Conservation (phyloP, 441 rosid genomes). For the Macaranga tanarius region DNA sequence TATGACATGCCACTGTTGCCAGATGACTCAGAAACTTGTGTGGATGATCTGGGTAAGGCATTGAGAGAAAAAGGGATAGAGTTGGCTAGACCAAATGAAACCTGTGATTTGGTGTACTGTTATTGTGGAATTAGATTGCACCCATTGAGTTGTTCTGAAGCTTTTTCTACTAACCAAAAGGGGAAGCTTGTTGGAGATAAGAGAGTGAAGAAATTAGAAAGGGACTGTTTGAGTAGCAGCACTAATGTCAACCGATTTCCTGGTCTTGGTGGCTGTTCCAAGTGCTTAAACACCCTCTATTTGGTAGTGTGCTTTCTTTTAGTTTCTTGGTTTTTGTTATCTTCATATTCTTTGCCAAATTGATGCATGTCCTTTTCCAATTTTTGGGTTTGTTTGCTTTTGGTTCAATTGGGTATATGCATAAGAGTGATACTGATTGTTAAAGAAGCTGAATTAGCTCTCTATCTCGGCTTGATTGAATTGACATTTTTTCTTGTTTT, state of each 20-base stretch:
- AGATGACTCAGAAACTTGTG: constrained; percentile 91
- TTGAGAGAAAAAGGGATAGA: constrained; percentile 63
- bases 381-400: background rate
- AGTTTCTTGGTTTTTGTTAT: background rate
- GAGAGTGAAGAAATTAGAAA: constrained; percentile 64
- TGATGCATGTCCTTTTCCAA: background rate
- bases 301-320: constrained; percentile 33
- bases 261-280: constrained; percentile 69
- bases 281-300: constrained; percentile 71
- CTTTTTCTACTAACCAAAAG: constrained; percentile 45
- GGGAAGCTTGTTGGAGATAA: constrained; percentile 65
- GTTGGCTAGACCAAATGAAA: constrained; percentile 62
- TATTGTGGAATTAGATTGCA: constrained; percentile 87
- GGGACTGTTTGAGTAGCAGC: constrained; percentile 57
- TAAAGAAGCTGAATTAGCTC: too few relatives aligned
- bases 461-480: too few relatives aligned
- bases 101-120: constrained; percentile 83
- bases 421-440: too few relatives aligned
- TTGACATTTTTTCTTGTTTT: too few relatives aligned
- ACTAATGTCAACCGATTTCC: constrained; percentile 47
- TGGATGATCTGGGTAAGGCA: constrained; percentile 66
- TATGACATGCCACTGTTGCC: constrained; percentile 83
- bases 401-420: too few relatives aligned
- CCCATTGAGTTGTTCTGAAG: constrained; percentile 65
- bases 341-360: background rate